Conservation (phyloP, 208 protist genomes). For the Leishmania martiniquensis region DNA sequence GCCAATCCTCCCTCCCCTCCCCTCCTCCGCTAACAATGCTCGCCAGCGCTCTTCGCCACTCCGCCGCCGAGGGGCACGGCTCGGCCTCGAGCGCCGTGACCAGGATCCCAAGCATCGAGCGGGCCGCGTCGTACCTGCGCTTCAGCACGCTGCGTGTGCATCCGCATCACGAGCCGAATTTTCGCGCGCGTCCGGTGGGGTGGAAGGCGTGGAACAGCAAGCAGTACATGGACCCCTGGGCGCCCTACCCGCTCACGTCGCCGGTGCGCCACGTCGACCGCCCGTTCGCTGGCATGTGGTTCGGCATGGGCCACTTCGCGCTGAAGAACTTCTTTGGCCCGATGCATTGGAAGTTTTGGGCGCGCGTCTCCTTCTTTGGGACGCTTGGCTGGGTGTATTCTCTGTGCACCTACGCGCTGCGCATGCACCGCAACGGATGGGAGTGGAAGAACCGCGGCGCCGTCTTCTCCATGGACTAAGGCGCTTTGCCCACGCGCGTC, state of each 20-base stretch:
- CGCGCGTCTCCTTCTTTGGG: conserved; percentile 64
- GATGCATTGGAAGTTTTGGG: conserved; percentile 70
- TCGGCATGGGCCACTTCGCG: conserved; percentile 84
- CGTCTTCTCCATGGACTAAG: conserved; percentile 84
- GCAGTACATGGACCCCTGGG: conserved; percentile 72
- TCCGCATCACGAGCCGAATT: conserved; percentile 79
- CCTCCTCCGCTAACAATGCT: conserved; percentile 39
- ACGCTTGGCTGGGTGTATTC: conserved; percentile 46
- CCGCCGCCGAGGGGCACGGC: conserved; percentile 35
- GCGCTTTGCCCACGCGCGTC: too few species aligned
- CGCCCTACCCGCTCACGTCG: conserved; percentile 66
- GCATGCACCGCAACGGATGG: conserved; percentile 88
- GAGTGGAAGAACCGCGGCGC: conserved; percentile 90
- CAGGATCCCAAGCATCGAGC: conserved; percentile 66
- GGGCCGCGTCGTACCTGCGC: conserved; percentile 72
- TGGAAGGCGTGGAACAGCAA: conserved; percentile 83
- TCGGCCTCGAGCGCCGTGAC: conserved; percentile 38
- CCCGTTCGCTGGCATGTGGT: conserved; percentile 65
- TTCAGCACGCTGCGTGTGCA: conserved; percentile 80
- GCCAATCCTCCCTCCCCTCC: neutral
- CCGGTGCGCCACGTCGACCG: conserved; percentile 76
- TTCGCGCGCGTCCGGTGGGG: conserved; percentile 67
- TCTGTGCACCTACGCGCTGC: conserved; percentile 59
- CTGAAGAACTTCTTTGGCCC: conserved; percentile 82
- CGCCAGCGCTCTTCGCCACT: conserved; percentile 64